phyloP scores from a whole-genome alignment of 768 basidiomycete species.

The Mycena metata region DNA sequence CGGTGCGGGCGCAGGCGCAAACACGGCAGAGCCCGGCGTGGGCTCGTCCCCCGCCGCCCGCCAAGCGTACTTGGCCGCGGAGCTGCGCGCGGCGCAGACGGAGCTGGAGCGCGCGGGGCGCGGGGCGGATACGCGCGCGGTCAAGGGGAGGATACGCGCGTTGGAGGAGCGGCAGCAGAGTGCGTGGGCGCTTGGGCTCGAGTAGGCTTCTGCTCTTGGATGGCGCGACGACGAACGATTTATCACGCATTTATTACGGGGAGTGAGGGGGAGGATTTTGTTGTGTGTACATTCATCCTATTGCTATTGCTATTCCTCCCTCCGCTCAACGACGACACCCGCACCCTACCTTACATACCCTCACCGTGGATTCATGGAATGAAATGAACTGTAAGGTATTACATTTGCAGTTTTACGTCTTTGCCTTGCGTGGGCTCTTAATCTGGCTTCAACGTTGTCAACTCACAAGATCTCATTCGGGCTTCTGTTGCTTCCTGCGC shows the following conservation, averaged over 20 bases:
- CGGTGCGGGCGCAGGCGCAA: neutral
- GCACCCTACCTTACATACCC: neutral
- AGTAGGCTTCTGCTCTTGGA: slow-evolving; percentile 7
- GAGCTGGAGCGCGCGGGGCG: slow-evolving; percentile 13
- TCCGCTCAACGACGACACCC: neutral
- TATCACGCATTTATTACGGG: too few relatives aligned
- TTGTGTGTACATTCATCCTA: too few relatives aligned
- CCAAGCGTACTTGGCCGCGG: slow-evolving; percentile 29
- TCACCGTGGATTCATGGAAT: neutral
- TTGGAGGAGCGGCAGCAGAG: slow-evolving; percentile 28
- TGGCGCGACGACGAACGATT: too few relatives aligned
- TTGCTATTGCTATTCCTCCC: too few relatives aligned
- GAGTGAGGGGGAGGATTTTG: too few relatives aligned
- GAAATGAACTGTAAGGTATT: too few relatives aligned
- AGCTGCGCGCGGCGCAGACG: slow-evolving; percentile 29
- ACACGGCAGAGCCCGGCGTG: slow-evolving; percentile 13
- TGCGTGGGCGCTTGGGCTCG: slow-evolving; percentile 31
- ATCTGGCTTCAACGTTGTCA: neutral
- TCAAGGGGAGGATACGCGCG: slow-evolving; percentile 20
- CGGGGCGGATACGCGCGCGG: neutral
- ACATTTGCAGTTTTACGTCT: neutral
- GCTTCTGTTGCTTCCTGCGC: too few relatives aligned
- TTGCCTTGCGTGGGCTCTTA: neutral
- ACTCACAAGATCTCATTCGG: too few relatives aligned
- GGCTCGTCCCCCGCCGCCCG: slow-evolving; percentile 24